Evolutionary conservation across 2,329 filamentous ascomycete species (phyloP), one percentile per base, ranked within the genome.

Genomic region (Aspergillus sp.): DNA sequence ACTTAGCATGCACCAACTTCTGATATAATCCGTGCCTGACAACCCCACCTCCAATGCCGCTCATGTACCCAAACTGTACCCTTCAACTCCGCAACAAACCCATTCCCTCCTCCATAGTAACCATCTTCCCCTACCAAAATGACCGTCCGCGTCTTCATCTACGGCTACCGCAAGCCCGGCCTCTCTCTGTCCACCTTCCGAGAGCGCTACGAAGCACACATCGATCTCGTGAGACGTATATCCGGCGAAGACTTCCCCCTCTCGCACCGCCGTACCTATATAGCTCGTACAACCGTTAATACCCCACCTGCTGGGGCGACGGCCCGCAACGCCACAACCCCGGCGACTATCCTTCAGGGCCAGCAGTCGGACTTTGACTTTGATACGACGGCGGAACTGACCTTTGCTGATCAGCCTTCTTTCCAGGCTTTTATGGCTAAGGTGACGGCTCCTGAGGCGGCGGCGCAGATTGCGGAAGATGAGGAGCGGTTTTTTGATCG

Each of bases 401-500:
- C 57, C 1, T 70, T 68, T 55, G 63, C 54, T 10, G 64, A 68
- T 13, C 61, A 65, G 32, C 57, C 56, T 41, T 57, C 65, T 5
- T 61, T 68, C 15, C 50, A 62, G n/a, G 59, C 57, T 7, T 68
- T 66, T 23, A 42, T 47, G 23, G 63, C 64, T 0, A 67, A 63
- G 36, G 19, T 65, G 3, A 57, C 60, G 27, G 59, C 48, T 3
- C 62, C 67, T 5, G 66, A 67, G 13, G 53, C 48, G 17, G 63
- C 60, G 7, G 60, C 61, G 11, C 59, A 62, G 59, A 66, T 70
- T 32, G 62, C 59, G 2, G 66, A 62, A 1, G 67, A 69, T 17
- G 67, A 69, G 61, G 66, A 69, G 57, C 49, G 58, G 54, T 66
- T 68, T 13, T 52, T 66, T 19, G 67, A 67, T 54, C 62, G 59